Evolutionary conservation across 768 basidiomycete species (phyloP), one percentile per base, ranked within the genome.

Genomic region (Rhizopogon sp.): DNA sequence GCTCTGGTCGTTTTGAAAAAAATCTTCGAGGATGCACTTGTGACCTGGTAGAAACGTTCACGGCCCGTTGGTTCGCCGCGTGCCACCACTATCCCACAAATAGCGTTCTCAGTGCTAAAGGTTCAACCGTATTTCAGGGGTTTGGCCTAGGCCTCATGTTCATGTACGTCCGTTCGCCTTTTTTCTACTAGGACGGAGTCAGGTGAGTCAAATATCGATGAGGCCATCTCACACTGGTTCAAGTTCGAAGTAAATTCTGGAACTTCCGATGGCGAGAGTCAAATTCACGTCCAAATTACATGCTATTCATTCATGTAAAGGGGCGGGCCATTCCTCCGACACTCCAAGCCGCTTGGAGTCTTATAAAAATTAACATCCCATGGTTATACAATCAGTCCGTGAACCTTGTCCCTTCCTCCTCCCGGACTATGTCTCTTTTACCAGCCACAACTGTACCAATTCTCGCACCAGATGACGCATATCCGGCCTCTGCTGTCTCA

Each of bases 401-500:
- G 20, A 25, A 35, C 37, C 20, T 37, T 25, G 25, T 37, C 8
- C 20, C 8, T 37, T 16, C 9, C 13, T n/a, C 17, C 4, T 47
- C 33, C 22, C 22, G 3, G 16, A 17, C 45, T n/a, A 52, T 52
- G 25, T 39, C 54, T 33, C 43, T 40, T 31, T 40, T 53, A 11
- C 7, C 54, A 9, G 39, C 31, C 9, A 53, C 55, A 14, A 43
- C 29, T 10, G 50, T 49, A 1, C 29, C 43, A 17, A 40, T 28
- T 6, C 43, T 43, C 17, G 50, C 50, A 25, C 35, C 45, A 6
- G 50, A 52, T 28, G 49, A 56, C 4, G 39, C 52, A 8, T 39
- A 55, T 14, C 39, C 53, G 17, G 33, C 55, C 28, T 54, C 57
- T 11, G 47, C n/a, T 5, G 14, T 52, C 39, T 39, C 56, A 17